Evolutionary conservation across 2,329 filamentous ascomycete species (phyloP).

Genomic region (Penicillium paneum): DNA sequence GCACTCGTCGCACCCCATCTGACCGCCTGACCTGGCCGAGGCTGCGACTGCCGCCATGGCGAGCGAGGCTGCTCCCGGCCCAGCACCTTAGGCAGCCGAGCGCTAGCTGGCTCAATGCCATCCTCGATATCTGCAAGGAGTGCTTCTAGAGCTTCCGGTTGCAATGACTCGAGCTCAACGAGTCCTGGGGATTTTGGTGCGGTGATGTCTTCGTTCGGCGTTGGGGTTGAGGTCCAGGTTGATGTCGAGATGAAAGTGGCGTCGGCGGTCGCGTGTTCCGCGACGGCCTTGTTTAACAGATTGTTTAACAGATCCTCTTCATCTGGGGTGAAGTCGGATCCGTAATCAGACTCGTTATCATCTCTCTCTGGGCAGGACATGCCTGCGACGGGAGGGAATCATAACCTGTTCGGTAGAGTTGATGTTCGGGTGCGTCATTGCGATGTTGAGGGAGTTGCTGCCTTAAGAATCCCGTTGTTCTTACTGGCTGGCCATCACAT

Average conservation of each 20-base stretch:
- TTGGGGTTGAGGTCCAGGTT: constrained; percentile 22
- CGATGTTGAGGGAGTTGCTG: background rate
- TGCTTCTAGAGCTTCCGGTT: constrained; percentile 16
- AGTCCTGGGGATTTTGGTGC: constrained; percentile 2
- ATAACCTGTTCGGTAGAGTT: constrained; percentile 16
- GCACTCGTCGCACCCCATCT: constrained; percentile 9
- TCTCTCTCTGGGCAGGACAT: constrained; percentile 31
- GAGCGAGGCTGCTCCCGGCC: constrained; percentile 39
- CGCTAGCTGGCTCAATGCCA: constrained; percentile 38
- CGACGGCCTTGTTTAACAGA: constrained; percentile 48
- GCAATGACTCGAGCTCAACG: constrained; percentile 17
- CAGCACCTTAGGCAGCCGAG: constrained; percentile 42
- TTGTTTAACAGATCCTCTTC: constrained; percentile 55
- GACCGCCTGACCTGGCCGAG: constrained; percentile 17
- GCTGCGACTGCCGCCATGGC: constrained; percentile 21
- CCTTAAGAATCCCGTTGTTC: constrained; percentile 11
- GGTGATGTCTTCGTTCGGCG: constrained; percentile 3
- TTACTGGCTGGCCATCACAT: constrained; percentile 8
- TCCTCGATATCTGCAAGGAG: constrained; percentile 44
- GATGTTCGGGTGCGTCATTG: constrained; percentile 15
- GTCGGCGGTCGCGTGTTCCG: constrained; percentile 29
- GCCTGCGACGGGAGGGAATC: constrained; percentile 26
- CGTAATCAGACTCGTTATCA: constrained; percentile 53
- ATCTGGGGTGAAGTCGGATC: constrained; percentile 59
- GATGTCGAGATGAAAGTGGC: constrained; percentile 14